phyloP scores from a whole-genome alignment of 495 filamentous ascomycete genomes.

The Penicillium lividum region DNA sequence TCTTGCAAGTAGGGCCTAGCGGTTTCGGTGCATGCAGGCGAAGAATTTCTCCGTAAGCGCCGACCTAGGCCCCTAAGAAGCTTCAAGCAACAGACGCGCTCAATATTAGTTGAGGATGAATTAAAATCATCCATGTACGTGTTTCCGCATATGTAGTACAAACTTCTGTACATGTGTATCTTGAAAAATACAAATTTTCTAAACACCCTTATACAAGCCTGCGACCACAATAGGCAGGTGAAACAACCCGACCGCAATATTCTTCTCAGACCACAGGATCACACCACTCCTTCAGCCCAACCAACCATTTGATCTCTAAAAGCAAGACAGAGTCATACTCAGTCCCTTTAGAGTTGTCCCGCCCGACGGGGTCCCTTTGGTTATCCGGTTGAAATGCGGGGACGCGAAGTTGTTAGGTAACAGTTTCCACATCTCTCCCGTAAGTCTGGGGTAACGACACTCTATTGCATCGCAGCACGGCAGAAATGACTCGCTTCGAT shows the following conservation, averaged over 20 bases:
- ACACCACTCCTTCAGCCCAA: background rate
- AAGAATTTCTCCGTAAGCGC: background rate
- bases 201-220: background rate
- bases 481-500: background rate
- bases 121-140: background rate
- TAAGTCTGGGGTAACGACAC: conserved; percentile 30
- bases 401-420: conserved; percentile 35
- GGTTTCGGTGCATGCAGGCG: background rate
- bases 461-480: background rate
- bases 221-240: background rate
- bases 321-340: background rate
- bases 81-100: background rate
- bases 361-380: conserved; percentile 10
- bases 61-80: background rate
- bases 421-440: conserved; percentile 33
- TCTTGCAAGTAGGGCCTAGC: background rate
- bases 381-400: conserved; percentile 30
- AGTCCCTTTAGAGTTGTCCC: conserved; percentile 28
- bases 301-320: background rate
- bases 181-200: background rate
- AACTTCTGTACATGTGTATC: background rate
- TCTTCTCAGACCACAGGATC: background rate
- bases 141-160: background rate
- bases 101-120: background rate
- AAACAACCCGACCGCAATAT: background rate